Evolutionary conservation across 2,329 filamentous ascomycete species (phyloP), one percentile per base, ranked within the genome.

Genomic region (Fusarium sulawesiense): DNA sequence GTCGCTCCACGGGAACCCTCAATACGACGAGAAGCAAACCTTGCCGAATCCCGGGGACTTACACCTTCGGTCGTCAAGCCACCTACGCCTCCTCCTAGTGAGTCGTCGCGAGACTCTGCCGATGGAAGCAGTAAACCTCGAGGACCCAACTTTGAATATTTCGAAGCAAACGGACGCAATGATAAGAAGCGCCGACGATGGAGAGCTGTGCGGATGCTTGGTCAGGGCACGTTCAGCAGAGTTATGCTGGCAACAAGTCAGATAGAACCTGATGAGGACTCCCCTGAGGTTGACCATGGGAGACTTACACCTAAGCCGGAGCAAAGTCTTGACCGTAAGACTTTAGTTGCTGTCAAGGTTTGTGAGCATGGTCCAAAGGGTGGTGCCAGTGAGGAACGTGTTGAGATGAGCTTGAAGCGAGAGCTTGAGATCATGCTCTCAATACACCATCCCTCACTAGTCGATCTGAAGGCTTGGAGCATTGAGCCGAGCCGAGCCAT

Each of bases 331-430:
- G 76, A 92, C 68, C 89, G 90, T n/a, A 92, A 91, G 76, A 93
- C 92, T 55, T 84, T 99, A 16, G 96, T 98, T 5, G 96, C 96
- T 3, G 90, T 99, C 77, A 99, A 99, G 80, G 90, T 99, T 46
- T 95, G 97, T 77, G 93, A 98, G 79, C 94, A 97, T 80, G 96
- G 95, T 6, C 95, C 96, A 2, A 93, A 93, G 25, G 96, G 96
- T 55, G 95, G 95, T 47, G 95, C 94, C 6, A 96, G 96, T 50
- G 94, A 97, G 78, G 93, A 97, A 74, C 90, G 96, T 41, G 91
- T 98, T 66, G 95, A 98, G 80, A 93, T 96, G 81, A 97, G 94
- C 60, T 83, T 99, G 68, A 97, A 97, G 81, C 90, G 96, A 66
- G 96, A 99, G 83, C 87, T 99, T 42, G 95, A 98, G 75, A 97